A percentile compares a stretch with the other conserved stretches of the same genome.
Evolutionary conservation across 208 protist genomes (phyloP).

Genomic region (Leishmania major): DNA sequence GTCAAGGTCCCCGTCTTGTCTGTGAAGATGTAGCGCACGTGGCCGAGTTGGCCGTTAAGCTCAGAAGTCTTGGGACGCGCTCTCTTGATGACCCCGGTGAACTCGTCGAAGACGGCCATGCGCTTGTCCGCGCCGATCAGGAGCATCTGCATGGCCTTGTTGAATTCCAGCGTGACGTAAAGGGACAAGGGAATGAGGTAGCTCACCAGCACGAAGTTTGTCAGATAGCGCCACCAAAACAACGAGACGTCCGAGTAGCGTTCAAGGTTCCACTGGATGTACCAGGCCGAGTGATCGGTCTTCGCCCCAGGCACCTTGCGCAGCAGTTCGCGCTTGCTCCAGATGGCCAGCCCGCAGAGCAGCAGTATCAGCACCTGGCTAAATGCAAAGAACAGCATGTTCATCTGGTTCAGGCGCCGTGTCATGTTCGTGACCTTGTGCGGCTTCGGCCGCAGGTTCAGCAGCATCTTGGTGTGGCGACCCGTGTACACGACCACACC

Average conservation of each 20-base stretch:
- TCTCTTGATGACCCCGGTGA: constrained; percentile 50
- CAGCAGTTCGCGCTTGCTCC: constrained; percentile 41
- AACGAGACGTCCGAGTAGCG: constrained; percentile 41
- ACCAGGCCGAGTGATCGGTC: constrained; percentile 53
- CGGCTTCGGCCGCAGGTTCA: constrained; percentile 65
- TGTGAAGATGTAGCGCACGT: constrained; percentile 89
- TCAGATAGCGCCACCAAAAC: constrained; percentile 80
- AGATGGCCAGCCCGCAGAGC: constrained; percentile 54
- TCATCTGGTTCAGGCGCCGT: constrained; percentile 80
- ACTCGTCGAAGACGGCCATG: constrained; percentile 78
- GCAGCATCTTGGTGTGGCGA: constrained; percentile 87
- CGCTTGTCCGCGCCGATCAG: constrained; percentile 74
- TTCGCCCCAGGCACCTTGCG: constrained; percentile 24
- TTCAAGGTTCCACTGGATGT: constrained; percentile 66
- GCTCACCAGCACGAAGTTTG: constrained; percentile 85
- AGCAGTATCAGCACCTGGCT: constrained; percentile 66
- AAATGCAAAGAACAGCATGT: constrained; percentile 69
- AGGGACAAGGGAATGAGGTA: constrained; percentile 89
- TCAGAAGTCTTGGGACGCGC: constrained; percentile 82
- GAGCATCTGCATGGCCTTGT: constrained; percentile 84
- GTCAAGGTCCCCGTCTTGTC: constrained; percentile 94
- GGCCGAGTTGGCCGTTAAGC: constrained; percentile 85
- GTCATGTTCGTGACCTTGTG: constrained; percentile 72
- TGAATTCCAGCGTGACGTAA: constrained; percentile 90
- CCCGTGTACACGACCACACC: constrained; percentile 88